Percentiles rank a stretch among this genome's conserved stretches.
phyloP scores from a whole-genome alignment of 192 early-diverging fungal species.

The Rhizophagus clarus region DNA sequence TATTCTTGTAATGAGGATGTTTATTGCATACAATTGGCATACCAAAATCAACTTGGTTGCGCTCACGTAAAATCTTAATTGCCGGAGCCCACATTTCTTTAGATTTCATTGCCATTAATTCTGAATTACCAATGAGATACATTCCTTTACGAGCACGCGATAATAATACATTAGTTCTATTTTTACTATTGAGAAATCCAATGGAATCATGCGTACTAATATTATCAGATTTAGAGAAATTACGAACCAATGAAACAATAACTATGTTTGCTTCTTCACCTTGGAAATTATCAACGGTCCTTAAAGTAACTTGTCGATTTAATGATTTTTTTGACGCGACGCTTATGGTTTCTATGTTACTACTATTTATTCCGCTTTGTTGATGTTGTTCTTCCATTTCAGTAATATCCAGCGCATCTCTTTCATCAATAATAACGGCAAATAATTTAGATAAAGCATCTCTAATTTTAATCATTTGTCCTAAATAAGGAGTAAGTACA shows the following conservation, averaged over 20 bases:
- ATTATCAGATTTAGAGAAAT: background rate
- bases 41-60: constrained; percentile 41
- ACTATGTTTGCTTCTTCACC: constrained; percentile 48
- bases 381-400: constrained; percentile 2
- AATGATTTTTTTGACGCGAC: background rate
- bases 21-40: constrained; percentile 51
- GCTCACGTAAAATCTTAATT: constrained; percentile 36
- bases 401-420: constrained; percentile 40
- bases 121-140: constrained; percentile 56
- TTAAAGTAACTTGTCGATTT: constrained; percentile 33
- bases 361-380: too few relatives aligned
- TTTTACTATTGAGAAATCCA: constrained; percentile 58
- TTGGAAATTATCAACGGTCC: constrained; percentile 53
- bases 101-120: constrained; percentile 35
- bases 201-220: constrained; percentile 34
- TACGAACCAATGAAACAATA: constrained; percentile 48
- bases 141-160: constrained; percentile 63
- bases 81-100: constrained; percentile 44
- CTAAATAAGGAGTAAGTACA: constrained; percentile 57
- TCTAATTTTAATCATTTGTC: constrained; percentile 51
- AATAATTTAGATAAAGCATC: constrained; percentile 36
- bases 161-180: constrained; percentile 59
- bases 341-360: background rate
- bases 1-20: constrained; percentile 44
- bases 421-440: constrained; percentile 42